Percentiles rank a stretch among this genome's conserved stretches.
Evolutionary conservation across 768 basidiomycete genomes (phyloP).

Genomic region (Collybia nuda): DNA sequence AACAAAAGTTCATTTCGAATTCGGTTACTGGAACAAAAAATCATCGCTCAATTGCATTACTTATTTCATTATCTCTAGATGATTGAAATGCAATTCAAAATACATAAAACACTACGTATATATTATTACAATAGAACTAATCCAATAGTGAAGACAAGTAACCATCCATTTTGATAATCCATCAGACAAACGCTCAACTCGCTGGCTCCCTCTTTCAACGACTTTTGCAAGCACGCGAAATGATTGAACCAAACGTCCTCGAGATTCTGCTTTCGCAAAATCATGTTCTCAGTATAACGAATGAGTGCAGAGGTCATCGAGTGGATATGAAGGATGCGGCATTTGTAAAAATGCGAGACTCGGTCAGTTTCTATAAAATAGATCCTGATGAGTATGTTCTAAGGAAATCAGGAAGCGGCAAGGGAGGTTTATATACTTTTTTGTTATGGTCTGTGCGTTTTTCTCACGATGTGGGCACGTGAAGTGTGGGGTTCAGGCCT

Average conservation of each 20-base stretch:
- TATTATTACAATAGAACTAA: too few species aligned
- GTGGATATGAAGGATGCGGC: conserved; percentile 50
- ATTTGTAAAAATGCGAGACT: conserved; percentile 70
- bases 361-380: conserved; percentile 71
- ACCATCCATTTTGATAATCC: conserved; percentile 24
- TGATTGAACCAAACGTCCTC: conserved; percentile 51
- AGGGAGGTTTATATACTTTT: conserved; percentile 28
- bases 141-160: not conserved
- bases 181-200: conserved; percentile 52
- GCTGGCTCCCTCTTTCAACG: conserved; percentile 28
- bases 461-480: not conserved
- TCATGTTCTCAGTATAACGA: conserved; percentile 61
- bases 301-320: conserved; percentile 55
- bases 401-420: conserved; percentile 24
- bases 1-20: too few species aligned
- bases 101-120: too few species aligned
- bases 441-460: conserved; percentile 32
- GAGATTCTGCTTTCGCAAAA: conserved; percentile 31
- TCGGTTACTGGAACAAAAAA: too few species aligned
- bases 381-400: conserved; percentile 75
- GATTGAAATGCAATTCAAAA: too few species aligned
- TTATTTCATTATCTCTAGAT: too few species aligned
- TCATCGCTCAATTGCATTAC: too few species aligned
- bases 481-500: not conserved
- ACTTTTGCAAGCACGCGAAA: conserved; percentile 16